Evolutionary conservation across 2,329 filamentous ascomycete species (phyloP).

Genomic region (Penicillium sp.): DNA sequence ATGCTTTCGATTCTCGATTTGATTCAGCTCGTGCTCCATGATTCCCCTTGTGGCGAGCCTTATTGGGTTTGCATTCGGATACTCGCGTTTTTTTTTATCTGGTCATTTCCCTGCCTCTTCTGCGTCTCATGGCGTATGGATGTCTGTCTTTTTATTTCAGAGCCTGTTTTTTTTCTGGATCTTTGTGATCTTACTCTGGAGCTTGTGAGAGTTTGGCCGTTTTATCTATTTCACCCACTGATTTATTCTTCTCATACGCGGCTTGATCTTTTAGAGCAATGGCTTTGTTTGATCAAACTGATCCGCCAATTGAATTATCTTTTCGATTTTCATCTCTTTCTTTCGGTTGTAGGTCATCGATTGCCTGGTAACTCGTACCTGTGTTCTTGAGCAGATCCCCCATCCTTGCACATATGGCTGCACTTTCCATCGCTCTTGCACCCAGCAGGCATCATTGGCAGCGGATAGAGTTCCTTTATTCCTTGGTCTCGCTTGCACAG

Average conservation of each 20-base stretch:
- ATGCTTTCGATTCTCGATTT: slow-evolving; percentile 8
- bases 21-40: slow-evolving; percentile 9
- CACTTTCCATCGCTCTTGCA: neutral
- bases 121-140: slow-evolving; percentile 11
- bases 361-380: neutral
- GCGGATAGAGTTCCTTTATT: neutral
- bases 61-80: slow-evolving; percentile 14
- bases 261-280: slow-evolving; percentile 1
- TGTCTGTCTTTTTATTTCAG: slow-evolving; percentile 11
- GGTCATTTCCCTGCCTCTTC: slow-evolving; percentile 6
- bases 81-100: slow-evolving; percentile 10
- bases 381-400: neutral
- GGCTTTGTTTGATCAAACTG: neutral
- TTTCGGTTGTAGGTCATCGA: neutral
- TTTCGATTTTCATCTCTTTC: neutral
- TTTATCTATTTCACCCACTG: slow-evolving; percentile 12
- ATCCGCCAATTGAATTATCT: slow-evolving; percentile 4
- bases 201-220: slow-evolving; percentile 5
- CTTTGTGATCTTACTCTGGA: slow-evolving; percentile 10
- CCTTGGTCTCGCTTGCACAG: neutral
- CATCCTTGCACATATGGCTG: neutral
- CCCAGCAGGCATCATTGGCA: neutral
- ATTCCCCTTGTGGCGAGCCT: slow-evolving; percentile 12
- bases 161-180: slow-evolving; percentile 2
- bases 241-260: neutral